These are phyloP conservation scores for Starmerella kuoi DNA, from an alignment of 805 yeast genomes.

Conservation along the genomic window DNA sequence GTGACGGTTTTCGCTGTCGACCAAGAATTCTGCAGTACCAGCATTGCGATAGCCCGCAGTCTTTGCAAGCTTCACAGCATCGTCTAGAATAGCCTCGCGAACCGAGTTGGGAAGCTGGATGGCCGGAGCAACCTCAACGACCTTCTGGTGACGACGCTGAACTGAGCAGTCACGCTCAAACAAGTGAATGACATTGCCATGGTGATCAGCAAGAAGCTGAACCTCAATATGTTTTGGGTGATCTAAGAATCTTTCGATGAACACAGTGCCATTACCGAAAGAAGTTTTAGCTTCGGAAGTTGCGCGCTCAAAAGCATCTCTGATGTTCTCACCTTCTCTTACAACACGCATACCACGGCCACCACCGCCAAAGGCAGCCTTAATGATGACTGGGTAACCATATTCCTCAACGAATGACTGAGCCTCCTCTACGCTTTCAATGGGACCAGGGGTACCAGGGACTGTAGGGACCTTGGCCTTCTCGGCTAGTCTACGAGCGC, in stretches of 20 bases:
- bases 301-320: constrained; percentile 87
- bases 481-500: constrained; percentile 80
- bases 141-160: constrained; percentile 98
- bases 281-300: constrained; percentile 87
- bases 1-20: constrained; percentile 85
- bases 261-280: constrained; percentile 98
- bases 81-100: constrained; percentile 83
- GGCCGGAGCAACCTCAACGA: constrained; percentile 97
- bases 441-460: constrained; percentile 98
- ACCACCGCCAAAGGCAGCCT: constrained; percentile 99
- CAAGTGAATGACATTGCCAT: constrained; percentile 89
- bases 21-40: constrained; percentile 96
- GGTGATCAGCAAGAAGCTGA: constrained; percentile 82
- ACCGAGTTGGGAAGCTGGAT: constrained; percentile 70
- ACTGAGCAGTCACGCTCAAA: constrained; percentile 99
- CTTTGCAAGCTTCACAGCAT: constrained; percentile 86
- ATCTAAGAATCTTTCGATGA: constrained; percentile 89
- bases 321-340: constrained; percentile 85
- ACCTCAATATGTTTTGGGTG: constrained; percentile 97
- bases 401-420: constrained; percentile 61
- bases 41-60: constrained; percentile 89
- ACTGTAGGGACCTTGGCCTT: constrained; percentile 79
- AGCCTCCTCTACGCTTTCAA: constrained; percentile 69
- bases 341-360: constrained; percentile 99
- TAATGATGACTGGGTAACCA: constrained; percentile 93